phyloP scores from a whole-genome alignment of 2,329 filamentous ascomycete species.

The Podosphaera fusca region DNA sequence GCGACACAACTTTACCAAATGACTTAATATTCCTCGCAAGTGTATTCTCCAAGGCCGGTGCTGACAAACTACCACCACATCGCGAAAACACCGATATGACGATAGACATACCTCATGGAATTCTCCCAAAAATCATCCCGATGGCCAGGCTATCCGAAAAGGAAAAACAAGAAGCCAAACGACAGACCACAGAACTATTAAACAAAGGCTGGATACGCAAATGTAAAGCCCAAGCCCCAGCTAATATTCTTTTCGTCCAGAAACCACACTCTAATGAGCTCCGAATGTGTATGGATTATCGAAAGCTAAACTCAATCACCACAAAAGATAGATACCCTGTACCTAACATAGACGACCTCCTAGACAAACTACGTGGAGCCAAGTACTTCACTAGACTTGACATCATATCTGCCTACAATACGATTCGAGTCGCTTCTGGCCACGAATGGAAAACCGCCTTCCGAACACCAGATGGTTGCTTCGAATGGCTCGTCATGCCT shows the following conservation, averaged over 20 bases:
- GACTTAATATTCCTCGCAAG: too few species aligned
- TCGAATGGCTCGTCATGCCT: conserved; percentile 1
- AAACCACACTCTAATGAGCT: too few species aligned
- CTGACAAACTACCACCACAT: neutral
- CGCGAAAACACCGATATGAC: neutral
- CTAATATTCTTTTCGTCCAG: too few species aligned
- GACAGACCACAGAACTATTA: too few species aligned
- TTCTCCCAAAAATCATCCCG: neutral
- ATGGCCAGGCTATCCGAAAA: neutral
- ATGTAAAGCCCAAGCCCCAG: too few species aligned
- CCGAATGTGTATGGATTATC: too few species aligned
- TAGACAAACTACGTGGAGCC: too few species aligned
- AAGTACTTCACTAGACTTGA: neutral
- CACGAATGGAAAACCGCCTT: conserved; percentile 1
- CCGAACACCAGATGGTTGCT: neutral
- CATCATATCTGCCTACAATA: conserved; percentile 1
- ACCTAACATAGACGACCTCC: neutral
- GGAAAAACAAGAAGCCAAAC: neutral
- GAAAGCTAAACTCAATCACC: too few species aligned
- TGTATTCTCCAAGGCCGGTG: too few species aligned
- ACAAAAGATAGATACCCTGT: too few species aligned
- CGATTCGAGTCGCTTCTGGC: neutral
- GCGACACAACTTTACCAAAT: too few species aligned
- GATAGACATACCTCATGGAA: neutral
- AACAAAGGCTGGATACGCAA: too few species aligned